These are phyloP conservation scores for Cutaneotrichosporon cutaneum DNA, from an alignment of 1,284 basidiomycete species.

Conservation along the genomic window DNA sequence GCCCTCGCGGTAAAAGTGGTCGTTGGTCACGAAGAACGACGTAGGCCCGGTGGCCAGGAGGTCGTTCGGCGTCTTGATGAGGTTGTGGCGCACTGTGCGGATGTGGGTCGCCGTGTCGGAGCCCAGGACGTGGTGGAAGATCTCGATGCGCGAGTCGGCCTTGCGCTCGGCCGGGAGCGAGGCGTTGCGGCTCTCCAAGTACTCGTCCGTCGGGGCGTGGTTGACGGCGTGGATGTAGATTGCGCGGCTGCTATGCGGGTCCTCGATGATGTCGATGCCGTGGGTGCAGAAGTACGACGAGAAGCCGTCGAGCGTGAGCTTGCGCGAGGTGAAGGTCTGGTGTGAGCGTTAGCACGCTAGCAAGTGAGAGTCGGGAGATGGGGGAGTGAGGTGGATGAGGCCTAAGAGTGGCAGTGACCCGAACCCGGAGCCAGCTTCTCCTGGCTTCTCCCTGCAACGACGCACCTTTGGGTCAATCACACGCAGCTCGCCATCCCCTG, in stretches of 20 bases:
- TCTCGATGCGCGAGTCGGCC: conserved; percentile 35
- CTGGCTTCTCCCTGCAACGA: neutral
- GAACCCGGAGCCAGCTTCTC: too few relatives aligned
- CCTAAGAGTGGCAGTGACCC: neutral
- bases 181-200: conserved; percentile 11
- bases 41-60: conserved; percentile 28
- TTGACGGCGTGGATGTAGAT: conserved; percentile 43
- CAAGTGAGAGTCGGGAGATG: neutral
- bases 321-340: conserved; percentile 29
- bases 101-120: conserved; percentile 24
- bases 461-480: conserved; percentile 36
- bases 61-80: conserved; percentile 39
- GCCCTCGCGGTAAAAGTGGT: conserved; percentile 36
- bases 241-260: conserved; percentile 19
- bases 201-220: conserved; percentile 24
- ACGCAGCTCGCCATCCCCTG: conserved; percentile 23
- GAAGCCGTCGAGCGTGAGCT: conserved; percentile 26
- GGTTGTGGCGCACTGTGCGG: conserved; percentile 29
- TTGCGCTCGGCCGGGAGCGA: conserved; percentile 6
- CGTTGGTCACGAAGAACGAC: conserved; percentile 39
- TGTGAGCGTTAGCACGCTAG: too few relatives aligned
- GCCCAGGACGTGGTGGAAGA: conserved; percentile 34
- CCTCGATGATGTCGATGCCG: conserved; percentile 38
- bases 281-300: conserved; percentile 33
- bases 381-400: neutral